A percentile compares a stretch with the other conserved stretches of the same genome.
phyloP scores from a whole-genome alignment of 1,284 basidiomycete genomes.

The Mycena sp. region DNA sequence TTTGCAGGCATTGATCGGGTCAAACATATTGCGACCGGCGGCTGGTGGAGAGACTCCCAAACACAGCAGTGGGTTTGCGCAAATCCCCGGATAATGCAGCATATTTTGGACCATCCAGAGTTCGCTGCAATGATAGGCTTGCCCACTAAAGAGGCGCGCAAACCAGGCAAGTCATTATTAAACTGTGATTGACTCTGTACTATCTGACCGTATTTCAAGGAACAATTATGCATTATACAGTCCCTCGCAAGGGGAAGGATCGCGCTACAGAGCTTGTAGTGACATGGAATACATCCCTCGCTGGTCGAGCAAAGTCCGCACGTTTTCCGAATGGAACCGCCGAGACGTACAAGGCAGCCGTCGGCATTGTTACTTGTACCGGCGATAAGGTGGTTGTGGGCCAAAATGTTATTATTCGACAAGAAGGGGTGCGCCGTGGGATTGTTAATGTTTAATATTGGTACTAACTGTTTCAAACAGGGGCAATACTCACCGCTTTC shows the following conservation, averaged over 20 bases:
- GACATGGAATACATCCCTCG: not conserved
- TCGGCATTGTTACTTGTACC: not conserved
- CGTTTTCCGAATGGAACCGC: too few relatives aligned
- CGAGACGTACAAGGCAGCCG: not conserved
- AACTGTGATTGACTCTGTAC: not conserved
- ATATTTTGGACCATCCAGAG: not conserved
- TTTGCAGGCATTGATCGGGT: not conserved
- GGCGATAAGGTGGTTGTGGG: not conserved
- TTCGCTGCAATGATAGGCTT: not conserved
- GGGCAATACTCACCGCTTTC: not conserved
- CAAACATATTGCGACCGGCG: not conserved
- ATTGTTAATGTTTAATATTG: too few relatives aligned
- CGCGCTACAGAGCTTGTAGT: not conserved
- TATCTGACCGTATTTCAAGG: not conserved
- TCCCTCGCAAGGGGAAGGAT: not conserved
- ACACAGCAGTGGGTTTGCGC: not conserved
- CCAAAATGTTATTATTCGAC: not conserved
- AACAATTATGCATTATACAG: not conserved
- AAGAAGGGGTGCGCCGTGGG: not conserved
- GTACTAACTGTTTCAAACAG: too few relatives aligned
- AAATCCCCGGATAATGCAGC: not conserved
- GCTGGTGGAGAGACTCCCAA: not conserved
- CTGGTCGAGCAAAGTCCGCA: too few relatives aligned
- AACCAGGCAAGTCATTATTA: not conserved
- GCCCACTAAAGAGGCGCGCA: not conserved